Conservation (phyloP, 2,329 filamentous ascomycete species). For the Chrysosphaeria jannelii region DNA sequence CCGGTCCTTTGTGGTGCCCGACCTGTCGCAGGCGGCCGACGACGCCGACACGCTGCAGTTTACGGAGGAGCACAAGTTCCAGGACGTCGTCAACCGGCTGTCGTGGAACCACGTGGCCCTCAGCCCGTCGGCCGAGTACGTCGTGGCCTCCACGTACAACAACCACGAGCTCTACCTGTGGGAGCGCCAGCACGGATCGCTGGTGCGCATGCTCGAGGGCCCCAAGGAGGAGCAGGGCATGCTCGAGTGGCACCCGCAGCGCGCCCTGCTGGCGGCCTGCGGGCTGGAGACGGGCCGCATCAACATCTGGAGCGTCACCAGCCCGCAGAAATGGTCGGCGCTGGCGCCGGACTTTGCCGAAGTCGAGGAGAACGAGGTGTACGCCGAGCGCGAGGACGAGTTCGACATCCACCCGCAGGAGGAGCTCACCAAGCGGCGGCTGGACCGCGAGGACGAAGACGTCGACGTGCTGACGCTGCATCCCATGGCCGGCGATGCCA, state of each 20-base stretch:
- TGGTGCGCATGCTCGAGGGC: constrained; percentile 90
- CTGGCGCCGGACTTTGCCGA: constrained; percentile 90
- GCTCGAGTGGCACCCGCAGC: constrained; percentile 86
- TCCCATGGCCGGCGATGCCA: constrained; percentile 23
- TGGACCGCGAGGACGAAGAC: constrained; percentile 80
- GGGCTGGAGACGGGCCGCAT: constrained; percentile 79
- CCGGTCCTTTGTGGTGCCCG: constrained; percentile 67
- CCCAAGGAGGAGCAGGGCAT: constrained; percentile 89
- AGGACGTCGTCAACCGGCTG: constrained; percentile 82
- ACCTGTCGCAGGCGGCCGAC: constrained; percentile 34
- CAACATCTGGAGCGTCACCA: constrained; percentile 87
- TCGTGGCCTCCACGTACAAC: constrained; percentile 88
- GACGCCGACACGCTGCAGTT: constrained; percentile 68
- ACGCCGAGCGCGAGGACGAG: constrained; percentile 83
- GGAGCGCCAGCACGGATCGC: constrained; percentile 76
- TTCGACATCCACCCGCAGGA: constrained; percentile 94
- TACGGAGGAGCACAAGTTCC: constrained; percentile 89
- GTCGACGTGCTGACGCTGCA: constrained; percentile 69
- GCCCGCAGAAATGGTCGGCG: constrained; percentile 89
- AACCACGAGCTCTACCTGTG: constrained; percentile 97
- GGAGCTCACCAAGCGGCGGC: constrained; percentile 67
- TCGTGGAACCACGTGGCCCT: constrained; percentile 97
- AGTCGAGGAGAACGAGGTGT: constrained; percentile 94
- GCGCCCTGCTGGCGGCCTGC: constrained; percentile 66
- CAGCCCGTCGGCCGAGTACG: constrained; percentile 79